Percentiles rank a stretch among this genome's conserved stretches.
These are phyloP conservation scores for Geranomyces variabilis DNA, from an alignment of 192 early-diverging fungal species.

Conservation along the genomic window DNA sequence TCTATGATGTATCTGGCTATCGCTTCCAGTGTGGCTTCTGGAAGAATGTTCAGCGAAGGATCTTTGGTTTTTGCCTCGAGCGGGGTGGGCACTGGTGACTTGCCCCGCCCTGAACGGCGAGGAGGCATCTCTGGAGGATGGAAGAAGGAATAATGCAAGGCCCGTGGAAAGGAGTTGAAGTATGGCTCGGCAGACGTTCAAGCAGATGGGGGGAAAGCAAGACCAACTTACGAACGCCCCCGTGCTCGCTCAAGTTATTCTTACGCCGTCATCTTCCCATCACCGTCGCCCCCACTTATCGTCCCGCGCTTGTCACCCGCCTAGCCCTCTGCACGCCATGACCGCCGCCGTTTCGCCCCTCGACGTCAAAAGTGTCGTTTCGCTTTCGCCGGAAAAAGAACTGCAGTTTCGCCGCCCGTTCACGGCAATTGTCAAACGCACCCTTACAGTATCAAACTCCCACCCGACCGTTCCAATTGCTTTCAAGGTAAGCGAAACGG, in stretches of 20 bases:
- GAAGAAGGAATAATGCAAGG: no score
- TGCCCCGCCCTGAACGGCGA: no score
- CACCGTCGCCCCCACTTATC: no score
- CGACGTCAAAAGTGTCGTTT: constrained; percentile 19
- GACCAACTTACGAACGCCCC: no score
- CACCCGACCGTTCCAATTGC: constrained; percentile 66
- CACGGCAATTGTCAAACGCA: constrained; percentile 42
- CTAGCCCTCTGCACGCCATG: no score
- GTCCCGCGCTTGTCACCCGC: no score
- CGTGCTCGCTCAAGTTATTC: no score
- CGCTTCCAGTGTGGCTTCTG: constrained; percentile 18
- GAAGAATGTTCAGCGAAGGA: constrained; percentile 32
- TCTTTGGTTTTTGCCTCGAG: not conserved
- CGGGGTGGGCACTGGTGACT: not conserved
- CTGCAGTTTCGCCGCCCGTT: constrained; percentile 53
- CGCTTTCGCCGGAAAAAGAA: constrained; percentile 37
- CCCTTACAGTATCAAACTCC: constrained; percentile 45
- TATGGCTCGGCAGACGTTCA: no score
- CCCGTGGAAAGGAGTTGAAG: no score
- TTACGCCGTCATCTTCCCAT: no score
- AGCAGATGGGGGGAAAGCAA: constrained; percentile 1
- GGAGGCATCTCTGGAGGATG: no score
- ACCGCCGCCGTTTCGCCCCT: not conserved
- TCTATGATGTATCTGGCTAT: constrained; percentile 22
- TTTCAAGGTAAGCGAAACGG: constrained; percentile 67